phyloP scores from a whole-genome alignment of 306 rosid genomes.

The Vigna hirtella region DNA sequence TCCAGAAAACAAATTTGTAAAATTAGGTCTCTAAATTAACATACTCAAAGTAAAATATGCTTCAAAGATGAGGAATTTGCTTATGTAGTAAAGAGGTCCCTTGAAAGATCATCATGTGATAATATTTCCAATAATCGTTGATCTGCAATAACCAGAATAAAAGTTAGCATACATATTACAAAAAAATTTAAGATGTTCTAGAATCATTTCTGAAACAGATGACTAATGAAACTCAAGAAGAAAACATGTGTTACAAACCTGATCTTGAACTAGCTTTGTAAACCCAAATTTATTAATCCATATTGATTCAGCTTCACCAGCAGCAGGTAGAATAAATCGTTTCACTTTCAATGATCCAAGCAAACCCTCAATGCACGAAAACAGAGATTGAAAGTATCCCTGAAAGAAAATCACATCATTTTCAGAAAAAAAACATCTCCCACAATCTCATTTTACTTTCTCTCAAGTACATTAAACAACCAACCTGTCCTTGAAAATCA shows the following conservation, averaged over 20 bases:
- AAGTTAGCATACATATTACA: neutral
- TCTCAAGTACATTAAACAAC: slow-evolving; percentile 41
- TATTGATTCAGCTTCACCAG: slow-evolving; percentile 68
- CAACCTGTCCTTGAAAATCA: slow-evolving; percentile 82
- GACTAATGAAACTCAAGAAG: neutral
- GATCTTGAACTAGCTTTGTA: slow-evolving; percentile 47
- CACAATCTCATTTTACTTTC: no score
- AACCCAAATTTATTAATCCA: slow-evolving; percentile 83
- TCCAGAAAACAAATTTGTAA: neutral
- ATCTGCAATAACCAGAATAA: slow-evolving; percentile 48
- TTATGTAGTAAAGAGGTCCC: slow-evolving; percentile 67
- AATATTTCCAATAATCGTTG: slow-evolving; percentile 45
- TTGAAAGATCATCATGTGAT: slow-evolving; percentile 69
- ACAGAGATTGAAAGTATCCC: slow-evolving; percentile 78
- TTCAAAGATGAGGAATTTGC: slow-evolving; percentile 50
- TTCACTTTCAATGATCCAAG: slow-evolving; percentile 62
- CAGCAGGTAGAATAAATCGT: slow-evolving; percentile 75
- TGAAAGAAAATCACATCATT: slow-evolving; percentile 17
- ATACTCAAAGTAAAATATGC: neutral
- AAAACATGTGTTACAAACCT: slow-evolving; percentile 50
- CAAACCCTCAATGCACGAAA: slow-evolving; percentile 71
- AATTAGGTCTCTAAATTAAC: neutral
- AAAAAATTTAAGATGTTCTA: no score
- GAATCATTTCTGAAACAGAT: no score
- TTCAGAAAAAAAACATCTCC: neutral